A percentile compares a stretch with the other conserved stretches of the same genome.
These are phyloP conservation scores for Nitzschia palea DNA, from an alignment of 108 stramenopile genomes.

Conservation along the genomic window DNA sequence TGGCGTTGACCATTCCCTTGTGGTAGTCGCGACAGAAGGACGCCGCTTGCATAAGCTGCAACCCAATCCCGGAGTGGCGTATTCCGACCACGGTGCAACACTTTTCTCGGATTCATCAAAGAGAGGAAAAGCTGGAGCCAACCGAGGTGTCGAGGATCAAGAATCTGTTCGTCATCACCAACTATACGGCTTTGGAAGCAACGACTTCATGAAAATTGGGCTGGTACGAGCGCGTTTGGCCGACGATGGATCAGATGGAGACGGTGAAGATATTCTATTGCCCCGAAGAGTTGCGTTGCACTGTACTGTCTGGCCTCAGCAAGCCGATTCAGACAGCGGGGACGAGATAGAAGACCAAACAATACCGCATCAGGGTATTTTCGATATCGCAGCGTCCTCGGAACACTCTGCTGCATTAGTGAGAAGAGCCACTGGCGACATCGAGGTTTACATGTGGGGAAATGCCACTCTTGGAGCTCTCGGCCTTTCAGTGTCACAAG, in stretches of 20 bases:
- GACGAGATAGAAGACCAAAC: neutral
- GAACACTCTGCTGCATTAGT: conserved; percentile 82
- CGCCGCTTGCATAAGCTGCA: conserved; percentile 42
- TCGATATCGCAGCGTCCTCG: conserved; percentile 67
- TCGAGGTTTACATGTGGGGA: conserved; percentile 85
- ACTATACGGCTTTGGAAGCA: conserved; percentile 83
- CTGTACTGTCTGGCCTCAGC: conserved; percentile 50
- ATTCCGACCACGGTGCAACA: conserved; percentile 25
- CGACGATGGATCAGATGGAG: conserved; percentile 35
- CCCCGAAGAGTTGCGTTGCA: conserved; percentile 82
- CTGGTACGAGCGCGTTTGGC: conserved; percentile 37
- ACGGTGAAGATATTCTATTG: conserved; percentile 48
- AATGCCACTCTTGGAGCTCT: conserved; percentile 64
- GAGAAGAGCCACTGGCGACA: conserved; percentile 61
- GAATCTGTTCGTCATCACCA: conserved; percentile 64
- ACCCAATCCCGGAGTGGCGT: conserved; percentile 15
- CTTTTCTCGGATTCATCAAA: neutral
- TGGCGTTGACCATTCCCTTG: conserved; percentile 76
- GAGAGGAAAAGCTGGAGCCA: neutral
- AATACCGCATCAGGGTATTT: conserved; percentile 68
- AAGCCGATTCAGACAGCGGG: neutral
- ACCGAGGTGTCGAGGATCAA: conserved; percentile 4
- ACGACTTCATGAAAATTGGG: conserved; percentile 76
- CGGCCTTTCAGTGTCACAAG: conserved; percentile 33
- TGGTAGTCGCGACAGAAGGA: conserved; percentile 72